phyloP scores from a whole-genome alignment of 768 basidiomycete genomes.

The Boletus vermiculosoides region DNA sequence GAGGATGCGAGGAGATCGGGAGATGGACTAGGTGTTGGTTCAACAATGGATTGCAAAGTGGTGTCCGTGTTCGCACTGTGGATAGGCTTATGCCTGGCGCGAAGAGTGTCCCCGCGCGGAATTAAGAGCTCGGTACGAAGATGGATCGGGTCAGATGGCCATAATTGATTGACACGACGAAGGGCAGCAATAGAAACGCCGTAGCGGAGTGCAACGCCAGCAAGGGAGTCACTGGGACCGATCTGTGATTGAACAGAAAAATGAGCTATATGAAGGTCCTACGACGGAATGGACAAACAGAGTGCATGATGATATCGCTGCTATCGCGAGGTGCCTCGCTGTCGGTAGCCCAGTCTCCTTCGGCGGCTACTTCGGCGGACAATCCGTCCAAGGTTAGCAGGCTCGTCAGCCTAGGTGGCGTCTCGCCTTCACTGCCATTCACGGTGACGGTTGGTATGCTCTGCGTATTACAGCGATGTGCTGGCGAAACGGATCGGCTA shows the following conservation, averaged over 20 bases:
- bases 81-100: constrained; percentile 1
- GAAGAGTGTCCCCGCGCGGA: constrained; percentile 38
- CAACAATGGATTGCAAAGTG: not conserved
- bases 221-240: constrained; percentile 70
- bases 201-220: constrained; percentile 87
- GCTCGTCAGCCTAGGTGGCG: constrained; percentile 4
- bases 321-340: not conserved
- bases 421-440: not conserved
- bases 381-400: not conserved
- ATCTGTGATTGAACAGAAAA: constrained; percentile 45
- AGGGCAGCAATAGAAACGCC: constrained; percentile 81
- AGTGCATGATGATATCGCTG: constrained; percentile 12
- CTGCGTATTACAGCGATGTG: not conserved
- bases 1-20: constrained; percentile 15
- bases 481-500: constrained; percentile 9
- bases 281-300: constrained; percentile 12
- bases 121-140: constrained; percentile 80
- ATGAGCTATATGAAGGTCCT: not conserved
- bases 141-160: constrained; percentile 91
- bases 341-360: not conserved
- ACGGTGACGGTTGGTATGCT: not conserved
- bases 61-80: not conserved
- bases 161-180: constrained; percentile 86
- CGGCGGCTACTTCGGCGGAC: not conserved
- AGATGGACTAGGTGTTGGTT: constrained; percentile 2